phyloP scores from a whole-genome alignment of 2,329 filamentous ascomycete species.

The Fulvia fulva region DNA sequence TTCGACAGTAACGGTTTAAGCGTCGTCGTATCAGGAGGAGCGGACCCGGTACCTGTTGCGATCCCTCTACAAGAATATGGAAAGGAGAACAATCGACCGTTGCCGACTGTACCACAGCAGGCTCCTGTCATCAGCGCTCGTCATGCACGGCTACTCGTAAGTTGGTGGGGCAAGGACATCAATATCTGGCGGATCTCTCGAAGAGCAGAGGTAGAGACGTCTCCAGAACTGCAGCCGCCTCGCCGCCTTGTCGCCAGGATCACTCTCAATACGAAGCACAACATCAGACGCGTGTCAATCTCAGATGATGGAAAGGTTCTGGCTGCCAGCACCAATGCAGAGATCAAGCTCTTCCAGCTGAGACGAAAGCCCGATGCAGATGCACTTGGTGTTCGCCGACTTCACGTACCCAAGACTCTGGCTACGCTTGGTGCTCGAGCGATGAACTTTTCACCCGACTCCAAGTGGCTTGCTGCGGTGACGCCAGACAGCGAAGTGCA shows the following conservation, averaged over 20 bases:
- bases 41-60: conserved; percentile 75
- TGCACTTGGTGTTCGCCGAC: conserved; percentile 62
- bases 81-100: conserved; percentile 73
- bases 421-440: conserved; percentile 62
- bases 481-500: conserved; percentile 44
- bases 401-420: conserved; percentile 59
- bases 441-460: conserved; percentile 66
- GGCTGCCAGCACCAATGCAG: conserved; percentile 49
- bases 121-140: conserved; percentile 70
- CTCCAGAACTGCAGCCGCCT: conserved; percentile 19
- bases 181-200: conserved; percentile 68
- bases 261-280: conserved; percentile 50
- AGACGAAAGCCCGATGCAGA: conserved; percentile 21
- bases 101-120: conserved; percentile 79
- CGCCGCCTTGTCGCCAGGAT: conserved; percentile 34
- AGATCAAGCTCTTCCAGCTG: conserved; percentile 32
- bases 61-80: conserved; percentile 73
- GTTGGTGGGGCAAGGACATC: conserved; percentile 89
- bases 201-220: conserved; percentile 36
- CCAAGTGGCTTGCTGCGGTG: conserved; percentile 62
- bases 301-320: conserved; percentile 71
- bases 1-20: conserved; percentile 78
- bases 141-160: conserved; percentile 70
- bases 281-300: conserved; percentile 74
- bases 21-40: conserved; percentile 86